phyloP scores from a whole-genome alignment of 768 basidiomycete species.

The Omphalotus guepiniiformis region DNA sequence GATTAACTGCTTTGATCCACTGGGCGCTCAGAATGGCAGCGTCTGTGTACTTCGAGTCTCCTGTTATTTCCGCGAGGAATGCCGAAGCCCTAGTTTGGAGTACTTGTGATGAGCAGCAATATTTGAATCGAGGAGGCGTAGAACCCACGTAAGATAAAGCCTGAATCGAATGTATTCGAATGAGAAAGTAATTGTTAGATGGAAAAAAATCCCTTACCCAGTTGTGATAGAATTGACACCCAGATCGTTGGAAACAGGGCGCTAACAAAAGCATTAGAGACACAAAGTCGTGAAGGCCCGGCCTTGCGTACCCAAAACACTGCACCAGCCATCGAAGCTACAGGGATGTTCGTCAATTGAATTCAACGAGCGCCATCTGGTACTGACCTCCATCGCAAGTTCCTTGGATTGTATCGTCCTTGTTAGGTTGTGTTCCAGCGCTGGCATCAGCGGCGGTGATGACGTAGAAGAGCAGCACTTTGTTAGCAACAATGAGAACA shows the following conservation, averaged over 20 bases:
- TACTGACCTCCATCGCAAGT: constrained; percentile 42
- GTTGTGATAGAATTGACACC: constrained; percentile 48
- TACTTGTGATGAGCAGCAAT: not conserved
- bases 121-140: not conserved
- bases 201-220: constrained; percentile 29
- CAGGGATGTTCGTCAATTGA: not conserved
- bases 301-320: constrained; percentile 45
- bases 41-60: constrained; percentile 38
- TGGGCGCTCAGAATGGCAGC: constrained; percentile 43
- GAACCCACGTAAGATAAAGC: constrained; percentile 36
- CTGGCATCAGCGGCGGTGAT: constrained; percentile 37
- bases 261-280: constrained; percentile 21
- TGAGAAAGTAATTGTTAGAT: not conserved
- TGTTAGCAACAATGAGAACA: not conserved
- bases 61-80: constrained; percentile 42
- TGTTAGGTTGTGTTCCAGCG: constrained; percentile 34
- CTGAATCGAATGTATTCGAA: constrained; percentile 15
- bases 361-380: too few relatives aligned
- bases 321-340: constrained; percentile 48
- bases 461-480: constrained; percentile 24
- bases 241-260: constrained; percentile 38
- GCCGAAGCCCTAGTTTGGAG: constrained; percentile 37
- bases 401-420: constrained; percentile 34
- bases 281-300: not conserved
- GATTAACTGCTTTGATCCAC: constrained; percentile 45